Evolutionary conservation across 495 filamentous ascomycete genomes (phyloP).

Genomic region (Evansstolkia leycettana): DNA sequence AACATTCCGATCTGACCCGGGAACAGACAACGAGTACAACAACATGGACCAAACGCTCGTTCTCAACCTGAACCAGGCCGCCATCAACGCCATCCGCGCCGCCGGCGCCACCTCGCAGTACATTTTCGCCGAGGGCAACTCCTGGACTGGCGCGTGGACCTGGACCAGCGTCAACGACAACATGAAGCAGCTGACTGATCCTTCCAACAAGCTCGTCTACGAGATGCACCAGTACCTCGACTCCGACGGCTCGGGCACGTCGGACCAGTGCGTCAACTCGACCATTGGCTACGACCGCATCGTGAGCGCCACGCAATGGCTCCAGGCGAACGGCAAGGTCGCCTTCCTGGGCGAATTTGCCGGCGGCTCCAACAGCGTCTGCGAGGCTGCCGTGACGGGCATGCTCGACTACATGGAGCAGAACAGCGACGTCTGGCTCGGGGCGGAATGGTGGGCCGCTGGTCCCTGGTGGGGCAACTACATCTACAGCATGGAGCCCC

Average conservation of each 20-base stretch:
- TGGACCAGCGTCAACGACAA: slow-evolving; percentile 41
- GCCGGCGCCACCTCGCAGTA: slow-evolving; percentile 57
- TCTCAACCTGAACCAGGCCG: slow-evolving; percentile 60
- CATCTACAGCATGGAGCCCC: slow-evolving; percentile 50
- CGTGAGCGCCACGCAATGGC: slow-evolving; percentile 52
- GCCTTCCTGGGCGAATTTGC: slow-evolving; percentile 63
- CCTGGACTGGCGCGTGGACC: slow-evolving; percentile 50
- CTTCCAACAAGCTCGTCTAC: slow-evolving; percentile 47
- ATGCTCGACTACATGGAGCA: slow-evolving; percentile 47
- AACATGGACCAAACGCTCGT: slow-evolving; percentile 60
- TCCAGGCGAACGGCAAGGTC: slow-evolving; percentile 53
- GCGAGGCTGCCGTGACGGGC: slow-evolving; percentile 49
- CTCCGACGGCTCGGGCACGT: slow-evolving; percentile 49
- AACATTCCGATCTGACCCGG: too few relatives aligned
- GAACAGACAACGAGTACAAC: slow-evolving; percentile 65
- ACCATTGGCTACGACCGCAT: slow-evolving; percentile 56
- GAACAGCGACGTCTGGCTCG: slow-evolving; percentile 58
- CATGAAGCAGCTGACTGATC: slow-evolving; percentile 46
- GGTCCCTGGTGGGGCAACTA: slow-evolving; percentile 50
- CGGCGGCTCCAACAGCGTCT: slow-evolving; percentile 52
- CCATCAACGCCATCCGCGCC: slow-evolving; percentile 58
- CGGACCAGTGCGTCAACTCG: slow-evolving; percentile 41
- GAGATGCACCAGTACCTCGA: slow-evolving; percentile 42
- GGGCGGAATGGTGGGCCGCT: slow-evolving; percentile 59
- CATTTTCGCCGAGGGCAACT: slow-evolving; percentile 64